Percentiles rank a stretch among this genome's conserved stretches.
These are phyloP conservation scores for Aphanomyces astaci DNA, from an alignment of 352 stramenopile genomes.

Conservation along the genomic window DNA sequence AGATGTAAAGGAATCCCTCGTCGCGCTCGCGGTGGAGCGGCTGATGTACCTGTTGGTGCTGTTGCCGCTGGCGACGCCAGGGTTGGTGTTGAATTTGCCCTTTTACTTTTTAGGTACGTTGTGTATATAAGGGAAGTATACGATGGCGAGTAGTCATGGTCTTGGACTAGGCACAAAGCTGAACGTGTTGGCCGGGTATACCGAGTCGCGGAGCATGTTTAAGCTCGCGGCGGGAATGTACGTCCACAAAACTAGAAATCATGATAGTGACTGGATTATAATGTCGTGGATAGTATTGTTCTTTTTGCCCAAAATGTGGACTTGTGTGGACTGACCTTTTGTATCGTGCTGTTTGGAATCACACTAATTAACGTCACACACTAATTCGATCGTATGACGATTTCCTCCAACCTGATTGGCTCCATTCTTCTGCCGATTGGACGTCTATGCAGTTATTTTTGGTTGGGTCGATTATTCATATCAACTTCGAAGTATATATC, in stretches of 20 bases:
- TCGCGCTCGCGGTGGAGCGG: slow-evolving; percentile 57
- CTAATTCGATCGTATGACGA: too few species aligned
- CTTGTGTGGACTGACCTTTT: too few species aligned
- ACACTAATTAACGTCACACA: too few species aligned
- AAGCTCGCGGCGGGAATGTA: slow-evolving; percentile 66
- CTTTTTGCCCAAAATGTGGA: slow-evolving; percentile 13
- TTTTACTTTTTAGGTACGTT: slow-evolving; percentile 77
- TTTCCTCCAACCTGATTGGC: too few species aligned
- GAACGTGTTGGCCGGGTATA: slow-evolving; percentile 54
- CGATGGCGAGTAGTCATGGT: too few species aligned
- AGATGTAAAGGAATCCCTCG: slow-evolving; percentile 40
- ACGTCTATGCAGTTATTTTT: too few species aligned
- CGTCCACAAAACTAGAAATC: slow-evolving; percentile 25
- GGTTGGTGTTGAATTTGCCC: slow-evolving; percentile 60
- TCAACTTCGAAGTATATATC: too few species aligned
- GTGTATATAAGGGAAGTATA: too few species aligned
- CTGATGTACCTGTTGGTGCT: slow-evolving; percentile 60
- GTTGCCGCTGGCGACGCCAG: slow-evolving; percentile 53
- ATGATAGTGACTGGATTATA: neutral
- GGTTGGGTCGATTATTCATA: too few species aligned
- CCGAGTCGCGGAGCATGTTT: slow-evolving; percentile 74
- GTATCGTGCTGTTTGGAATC: too few species aligned
- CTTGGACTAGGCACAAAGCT: slow-evolving; percentile 44
- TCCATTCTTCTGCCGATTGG: too few species aligned
- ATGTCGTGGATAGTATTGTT: neutral